phyloP scores from a whole-genome alignment of 345 rosid genomes.

The Euphorbia pulcherrima region DNA sequence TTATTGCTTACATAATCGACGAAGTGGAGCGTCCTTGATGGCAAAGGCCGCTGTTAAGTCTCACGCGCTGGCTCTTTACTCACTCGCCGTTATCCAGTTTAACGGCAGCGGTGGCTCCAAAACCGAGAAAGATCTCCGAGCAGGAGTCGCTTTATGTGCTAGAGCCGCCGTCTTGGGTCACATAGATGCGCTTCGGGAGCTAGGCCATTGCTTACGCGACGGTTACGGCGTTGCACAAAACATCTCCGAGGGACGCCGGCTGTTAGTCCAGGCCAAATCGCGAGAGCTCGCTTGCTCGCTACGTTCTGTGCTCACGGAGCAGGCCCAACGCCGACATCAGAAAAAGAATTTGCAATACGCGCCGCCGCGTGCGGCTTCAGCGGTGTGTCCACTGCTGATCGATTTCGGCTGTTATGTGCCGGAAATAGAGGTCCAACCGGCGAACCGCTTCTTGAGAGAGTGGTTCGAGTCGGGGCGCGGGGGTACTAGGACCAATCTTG shows the following conservation, averaged over 20 bases:
- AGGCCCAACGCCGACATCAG: neutral
- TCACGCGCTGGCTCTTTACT: conserved; percentile 53
- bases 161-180: conserved; percentile 60
- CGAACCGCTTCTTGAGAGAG: conserved; percentile 45
- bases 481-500: conserved; percentile 16
- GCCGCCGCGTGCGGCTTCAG: neutral
- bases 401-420: conserved; percentile 42
- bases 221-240: conserved; percentile 59
- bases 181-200: conserved; percentile 57
- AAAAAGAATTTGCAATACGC: neutral
- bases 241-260: conserved; percentile 45
- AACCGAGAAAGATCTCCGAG: conserved; percentile 45
- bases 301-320: conserved; percentile 18
- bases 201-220: conserved; percentile 68
- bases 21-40: conserved; percentile 53
- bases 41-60: conserved; percentile 64
- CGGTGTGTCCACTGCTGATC: conserved; percentile 26
- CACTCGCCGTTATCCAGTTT: conserved; percentile 63
- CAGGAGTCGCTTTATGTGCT: conserved; percentile 59
- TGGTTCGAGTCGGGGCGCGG: conserved; percentile 47
- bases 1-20: conserved; percentile 49
- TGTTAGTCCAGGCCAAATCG: conserved; percentile 54
- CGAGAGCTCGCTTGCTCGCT: conserved; percentile 45
- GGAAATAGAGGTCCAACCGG: conserved; percentile 46
- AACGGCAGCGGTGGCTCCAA: no score